Percentiles rank a stretch among this genome's conserved stretches.
These are phyloP conservation scores for Talaromyces sp. DNA, from an alignment of 2,329 filamentous ascomycete genomes.

Conservation along the genomic window DNA sequence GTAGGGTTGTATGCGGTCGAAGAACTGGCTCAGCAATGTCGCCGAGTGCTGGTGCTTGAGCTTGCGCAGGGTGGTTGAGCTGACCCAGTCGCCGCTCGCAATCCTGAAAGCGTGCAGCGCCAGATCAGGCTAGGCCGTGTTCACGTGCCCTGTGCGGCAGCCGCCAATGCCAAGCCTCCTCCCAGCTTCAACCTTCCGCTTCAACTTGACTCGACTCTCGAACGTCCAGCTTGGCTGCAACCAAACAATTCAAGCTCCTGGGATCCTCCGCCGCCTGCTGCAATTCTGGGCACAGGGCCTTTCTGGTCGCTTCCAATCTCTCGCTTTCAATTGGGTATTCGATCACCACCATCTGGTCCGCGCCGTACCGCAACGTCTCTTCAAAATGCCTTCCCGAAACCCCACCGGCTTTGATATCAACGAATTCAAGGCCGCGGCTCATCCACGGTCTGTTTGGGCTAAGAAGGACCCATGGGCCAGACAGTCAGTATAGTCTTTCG, in stretches of 20 bases:
- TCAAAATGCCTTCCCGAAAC: conserved; percentile 53
- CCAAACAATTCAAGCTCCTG: conserved; percentile 12
- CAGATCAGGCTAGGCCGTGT: conserved; percentile 25
- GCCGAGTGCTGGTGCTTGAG: neutral
- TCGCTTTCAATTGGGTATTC: neutral
- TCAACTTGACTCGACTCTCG: neutral
- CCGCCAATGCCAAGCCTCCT: conserved; percentile 19
- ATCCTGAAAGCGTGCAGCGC: conserved; percentile 3
- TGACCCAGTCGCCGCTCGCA: conserved; percentile 1
- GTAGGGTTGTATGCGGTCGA: neutral
- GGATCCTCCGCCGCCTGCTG: neutral
- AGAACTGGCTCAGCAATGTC: neutral
- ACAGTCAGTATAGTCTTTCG: conserved; percentile 44
- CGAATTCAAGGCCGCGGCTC: conserved; percentile 68
- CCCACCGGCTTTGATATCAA: conserved; percentile 89
- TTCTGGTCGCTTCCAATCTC: neutral
- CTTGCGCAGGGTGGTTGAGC: conserved; percentile 5
- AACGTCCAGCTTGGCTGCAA: conserved; percentile 5
- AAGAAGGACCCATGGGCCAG: conserved; percentile 58
- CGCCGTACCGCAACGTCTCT: neutral
- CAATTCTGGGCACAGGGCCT: neutral
- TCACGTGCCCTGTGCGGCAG: conserved; percentile 17
- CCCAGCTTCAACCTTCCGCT: neutral
- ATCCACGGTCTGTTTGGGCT: conserved; percentile 46
- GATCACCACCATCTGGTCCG: neutral